Evolutionary conservation across 192 early-diverging fungal genomes (phyloP).

Genomic region (Obelidium mucronatum): DNA sequence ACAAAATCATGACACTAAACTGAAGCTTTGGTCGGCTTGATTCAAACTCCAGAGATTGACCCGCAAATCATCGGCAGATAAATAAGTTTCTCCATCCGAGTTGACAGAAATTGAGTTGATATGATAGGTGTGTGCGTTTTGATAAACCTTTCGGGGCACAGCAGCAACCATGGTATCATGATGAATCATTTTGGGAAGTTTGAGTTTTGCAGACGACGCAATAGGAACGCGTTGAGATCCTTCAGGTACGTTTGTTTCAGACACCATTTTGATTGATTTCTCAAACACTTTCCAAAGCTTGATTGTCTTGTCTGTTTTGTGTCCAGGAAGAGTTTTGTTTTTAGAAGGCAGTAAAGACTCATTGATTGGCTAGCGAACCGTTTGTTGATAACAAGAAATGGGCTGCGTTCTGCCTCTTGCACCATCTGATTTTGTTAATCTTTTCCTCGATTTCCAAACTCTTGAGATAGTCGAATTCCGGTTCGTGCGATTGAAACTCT

Average conservation of each 20-base stretch:
- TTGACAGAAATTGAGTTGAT: slow-evolving; percentile 99
- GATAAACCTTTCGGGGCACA: slow-evolving; percentile 93
- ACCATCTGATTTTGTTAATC: slow-evolving; percentile 99
- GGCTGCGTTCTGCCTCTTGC: slow-evolving; percentile 92
- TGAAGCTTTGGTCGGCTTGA: slow-evolving; percentile 98
- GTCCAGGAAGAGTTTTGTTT: neutral
- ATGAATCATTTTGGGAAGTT: slow-evolving; percentile 86
- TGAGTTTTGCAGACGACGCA: slow-evolving; percentile 62
- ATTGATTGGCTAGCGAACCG: slow-evolving; percentile 53
- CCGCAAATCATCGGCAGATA: slow-evolving; percentile 96
- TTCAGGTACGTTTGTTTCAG: slow-evolving; percentile 88
- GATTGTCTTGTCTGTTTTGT: slow-evolving; percentile 92
- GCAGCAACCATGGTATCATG: slow-evolving; percentile 97
- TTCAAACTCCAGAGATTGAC: slow-evolving; percentile 99
- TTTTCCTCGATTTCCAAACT: slow-evolving; percentile 99
- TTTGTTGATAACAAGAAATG: slow-evolving; percentile 98
- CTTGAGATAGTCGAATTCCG: slow-evolving; percentile 99
- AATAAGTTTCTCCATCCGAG: slow-evolving; percentile 96
- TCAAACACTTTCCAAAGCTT: slow-evolving; percentile 99
- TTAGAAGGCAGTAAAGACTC: neutral
- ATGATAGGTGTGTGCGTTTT: slow-evolving; percentile 98
- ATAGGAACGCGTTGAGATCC: slow-evolving; percentile 41
- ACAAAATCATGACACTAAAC: slow-evolving; percentile 32
- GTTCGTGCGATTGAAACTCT: slow-evolving; percentile 99
- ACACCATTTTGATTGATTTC: slow-evolving; percentile 93